Evolutionary conservation across 768 basidiomycete genomes (phyloP).

Genomic region (Xerocomellus intermedius): DNA sequence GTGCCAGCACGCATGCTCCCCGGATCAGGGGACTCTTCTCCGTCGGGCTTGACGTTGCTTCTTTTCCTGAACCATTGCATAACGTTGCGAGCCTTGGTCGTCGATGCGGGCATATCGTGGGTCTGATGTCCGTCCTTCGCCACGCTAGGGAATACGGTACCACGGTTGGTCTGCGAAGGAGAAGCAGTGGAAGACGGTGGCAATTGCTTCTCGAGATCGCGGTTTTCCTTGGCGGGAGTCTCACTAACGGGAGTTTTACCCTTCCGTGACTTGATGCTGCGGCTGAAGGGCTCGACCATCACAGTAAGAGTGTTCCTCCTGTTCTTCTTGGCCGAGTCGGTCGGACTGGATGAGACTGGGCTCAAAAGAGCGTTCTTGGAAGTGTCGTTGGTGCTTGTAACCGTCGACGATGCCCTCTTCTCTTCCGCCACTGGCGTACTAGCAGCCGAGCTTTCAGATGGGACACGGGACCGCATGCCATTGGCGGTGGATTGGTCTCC

Average conservation of each 20-base stretch:
- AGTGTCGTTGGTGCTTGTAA: slow-evolving; percentile 17
- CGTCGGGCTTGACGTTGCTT: slow-evolving; percentile 46
- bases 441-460: slow-evolving; percentile 40
- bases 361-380: slow-evolving; percentile 35
- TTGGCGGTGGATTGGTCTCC: slow-evolving; percentile 34
- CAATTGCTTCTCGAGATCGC: slow-evolving; percentile 35
- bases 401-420: slow-evolving; percentile 12
- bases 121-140: slow-evolving; percentile 26
- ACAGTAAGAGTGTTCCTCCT: slow-evolving; percentile 83
- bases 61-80: slow-evolving; percentile 97
- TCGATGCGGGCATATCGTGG: slow-evolving; percentile 59
- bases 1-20: slow-evolving; percentile 18
- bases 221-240: slow-evolving; percentile 45
- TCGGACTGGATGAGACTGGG: slow-evolving; percentile 31
- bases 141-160: slow-evolving; percentile 27
- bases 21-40: slow-evolving; percentile 19
- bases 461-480: slow-evolving; percentile 39
- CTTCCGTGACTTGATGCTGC: slow-evolving; percentile 39
- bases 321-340: slow-evolving; percentile 49
- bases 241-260: slow-evolving; percentile 34
- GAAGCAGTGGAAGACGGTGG: slow-evolving; percentile 31
- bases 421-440: slow-evolving; percentile 21
- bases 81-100: slow-evolving; percentile 90
- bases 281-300: slow-evolving; percentile 77
- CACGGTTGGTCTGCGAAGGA: slow-evolving; percentile 27